Percentiles rank a stretch among this genome's conserved stretches.
Conservation (phyloP, 176 grass and related monocot genomes). For the Hordeum marinum region DNA sequence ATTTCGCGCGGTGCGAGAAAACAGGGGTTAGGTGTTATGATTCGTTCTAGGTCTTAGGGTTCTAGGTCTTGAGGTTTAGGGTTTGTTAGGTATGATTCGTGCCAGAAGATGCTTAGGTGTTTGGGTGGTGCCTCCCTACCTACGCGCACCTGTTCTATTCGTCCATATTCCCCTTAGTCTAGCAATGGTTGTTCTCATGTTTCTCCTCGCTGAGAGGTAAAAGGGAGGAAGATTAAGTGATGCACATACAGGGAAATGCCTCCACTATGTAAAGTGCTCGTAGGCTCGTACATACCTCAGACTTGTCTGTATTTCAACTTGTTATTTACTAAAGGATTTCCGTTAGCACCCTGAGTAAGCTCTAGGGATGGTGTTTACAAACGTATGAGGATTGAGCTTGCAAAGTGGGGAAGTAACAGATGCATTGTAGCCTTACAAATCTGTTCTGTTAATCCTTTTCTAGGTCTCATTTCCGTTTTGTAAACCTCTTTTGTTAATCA, state of each 20-base stretch:
- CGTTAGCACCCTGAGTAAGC: not conserved
- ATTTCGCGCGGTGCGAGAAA: not conserved
- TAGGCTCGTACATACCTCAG: not conserved
- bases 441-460: not conserved
- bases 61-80: slow-evolving; percentile 22
- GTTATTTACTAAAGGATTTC: not conserved
- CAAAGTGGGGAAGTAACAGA: not conserved
- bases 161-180: not conserved
- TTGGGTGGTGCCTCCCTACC: not conserved
- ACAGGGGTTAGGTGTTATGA: slow-evolving; percentile 13
- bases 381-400: not conserved
- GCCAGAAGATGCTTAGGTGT: slow-evolving; percentile 18
- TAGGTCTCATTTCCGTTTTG: not conserved
- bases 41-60: slow-evolving; percentile 29
- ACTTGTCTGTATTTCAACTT: not conserved
- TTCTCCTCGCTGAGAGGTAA: not conserved
- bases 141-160: slow-evolving; percentile 13
- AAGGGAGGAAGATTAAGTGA: not conserved
- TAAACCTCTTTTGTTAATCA: not conserved
- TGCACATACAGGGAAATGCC: not conserved
- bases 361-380: not conserved
- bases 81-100: slow-evolving; percentile 20
- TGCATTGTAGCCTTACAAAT: not conserved
- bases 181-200: not conserved
- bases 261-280: not conserved